These are phyloP conservation scores for Aspergillus haitiensis DNA, from an alignment of 495 filamentous ascomycete genomes.

Conservation along the genomic window DNA sequence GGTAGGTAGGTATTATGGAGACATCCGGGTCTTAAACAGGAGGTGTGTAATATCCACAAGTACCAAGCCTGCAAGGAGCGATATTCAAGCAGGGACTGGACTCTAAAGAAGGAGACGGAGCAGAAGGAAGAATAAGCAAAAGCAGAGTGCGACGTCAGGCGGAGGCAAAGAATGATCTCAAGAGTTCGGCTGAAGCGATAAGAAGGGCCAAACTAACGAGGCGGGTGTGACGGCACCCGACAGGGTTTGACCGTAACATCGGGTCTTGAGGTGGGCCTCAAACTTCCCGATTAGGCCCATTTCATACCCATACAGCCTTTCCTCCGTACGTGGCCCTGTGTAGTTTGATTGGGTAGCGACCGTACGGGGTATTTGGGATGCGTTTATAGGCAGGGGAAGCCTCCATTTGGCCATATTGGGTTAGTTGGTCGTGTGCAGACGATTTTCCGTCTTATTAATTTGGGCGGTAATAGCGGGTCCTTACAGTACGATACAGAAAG, in stretches of 20 bases:
- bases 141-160: slow-evolving; percentile 15
- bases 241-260: slow-evolving; percentile 15
- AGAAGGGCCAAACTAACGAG: slow-evolving; percentile 4
- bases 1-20: not conserved
- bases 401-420: not conserved
- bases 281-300: not conserved
- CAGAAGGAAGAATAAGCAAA: slow-evolving; percentile 20
- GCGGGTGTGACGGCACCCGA: slow-evolving; percentile 19
- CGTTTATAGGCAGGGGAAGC: slow-evolving; percentile 8
- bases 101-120: slow-evolving; percentile 4
- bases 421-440: not conserved
- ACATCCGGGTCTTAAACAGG: not conserved
- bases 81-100: slow-evolving; percentile 3
- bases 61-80: not conserved
- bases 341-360: not conserved
- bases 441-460: slow-evolving; percentile 2
- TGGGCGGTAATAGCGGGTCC: slow-evolving; percentile 20
- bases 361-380: not conserved
- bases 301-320: slow-evolving; percentile 2
- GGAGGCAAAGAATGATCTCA: slow-evolving; percentile 19
- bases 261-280: slow-evolving; percentile 9
- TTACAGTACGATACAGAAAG: slow-evolving; percentile 9
- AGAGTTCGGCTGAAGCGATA: slow-evolving; percentile 10
- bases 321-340: too few species aligned
- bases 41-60: not conserved